These are phyloP conservation scores for Phaeosphaeriaceae sp. DNA, from an alignment of 2,329 filamentous ascomycete genomes.

Conservation along the genomic window DNA sequence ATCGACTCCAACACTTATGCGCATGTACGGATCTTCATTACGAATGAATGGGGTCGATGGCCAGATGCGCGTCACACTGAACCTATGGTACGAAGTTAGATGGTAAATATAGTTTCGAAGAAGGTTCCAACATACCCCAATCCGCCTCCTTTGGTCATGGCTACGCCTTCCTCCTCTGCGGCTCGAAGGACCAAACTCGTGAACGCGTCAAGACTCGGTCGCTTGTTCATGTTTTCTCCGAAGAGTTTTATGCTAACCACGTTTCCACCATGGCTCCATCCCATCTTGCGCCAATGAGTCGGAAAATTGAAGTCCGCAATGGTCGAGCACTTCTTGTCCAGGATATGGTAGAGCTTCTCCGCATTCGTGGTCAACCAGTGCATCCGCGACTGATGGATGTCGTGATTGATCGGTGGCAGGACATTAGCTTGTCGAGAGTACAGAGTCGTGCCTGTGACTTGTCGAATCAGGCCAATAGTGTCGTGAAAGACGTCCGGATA, in stretches of 20 bases:
- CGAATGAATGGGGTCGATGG: conserved; percentile 1
- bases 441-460: conserved; percentile 3
- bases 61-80: conserved; percentile 7
- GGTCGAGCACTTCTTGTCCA: background rate
- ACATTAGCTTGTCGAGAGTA: conserved; percentile 4
- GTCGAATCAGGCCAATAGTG: conserved; percentile 3
- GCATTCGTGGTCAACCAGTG: conserved; percentile 2
- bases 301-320: conserved; percentile 5
- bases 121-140: background rate
- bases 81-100: background rate
- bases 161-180: conserved; percentile 2
- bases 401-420: conserved; percentile 4
- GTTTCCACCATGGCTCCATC: conserved; percentile 9
- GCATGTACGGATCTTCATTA: conserved; percentile 7
- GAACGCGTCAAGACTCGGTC: conserved; percentile 6
- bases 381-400: conserved; percentile 7
- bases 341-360: conserved; percentile 2
- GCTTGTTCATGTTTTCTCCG: conserved; percentile 7
- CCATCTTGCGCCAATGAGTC: conserved; percentile 4
- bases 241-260: conserved; percentile 5
- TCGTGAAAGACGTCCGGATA: conserved; percentile 2
- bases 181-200: conserved; percentile 1
- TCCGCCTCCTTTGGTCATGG: conserved; percentile 8
- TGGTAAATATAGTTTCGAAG: no score
- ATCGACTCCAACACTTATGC: conserved; percentile 7